phyloP scores from a whole-genome alignment of 176 grass and related monocot genomes.

The Triticum dicoccoides region DNA sequence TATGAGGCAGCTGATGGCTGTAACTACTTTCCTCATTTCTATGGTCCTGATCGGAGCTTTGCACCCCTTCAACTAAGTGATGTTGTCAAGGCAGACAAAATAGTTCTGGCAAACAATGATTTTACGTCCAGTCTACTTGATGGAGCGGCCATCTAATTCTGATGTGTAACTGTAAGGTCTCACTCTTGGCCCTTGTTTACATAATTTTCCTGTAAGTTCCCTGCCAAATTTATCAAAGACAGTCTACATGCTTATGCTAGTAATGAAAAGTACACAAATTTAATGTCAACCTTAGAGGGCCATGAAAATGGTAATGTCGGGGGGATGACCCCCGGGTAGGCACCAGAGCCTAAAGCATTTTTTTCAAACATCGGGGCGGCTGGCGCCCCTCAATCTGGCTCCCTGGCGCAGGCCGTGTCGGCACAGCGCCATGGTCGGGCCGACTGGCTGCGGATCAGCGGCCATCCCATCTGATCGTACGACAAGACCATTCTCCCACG shows the following conservation, averaged over 20 bases:
- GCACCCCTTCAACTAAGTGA: slow-evolving; percentile 39
- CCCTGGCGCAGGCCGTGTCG: too few species aligned
- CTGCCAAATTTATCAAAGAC: neutral
- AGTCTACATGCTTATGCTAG: neutral
- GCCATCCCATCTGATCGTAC: too few species aligned
- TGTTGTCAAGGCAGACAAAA: slow-evolving; percentile 53
- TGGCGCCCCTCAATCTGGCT: too few species aligned
- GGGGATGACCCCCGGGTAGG: too few species aligned
- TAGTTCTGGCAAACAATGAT: slow-evolving; percentile 35
- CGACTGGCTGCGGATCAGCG: too few species aligned
- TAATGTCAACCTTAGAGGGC: too few species aligned
- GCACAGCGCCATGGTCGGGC: too few species aligned
- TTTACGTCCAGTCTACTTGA: slow-evolving; percentile 60
- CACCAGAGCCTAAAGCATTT: too few species aligned
- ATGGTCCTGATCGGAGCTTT: slow-evolving; percentile 64
- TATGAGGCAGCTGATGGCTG: slow-evolving; percentile 61
- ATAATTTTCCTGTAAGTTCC: too few species aligned
- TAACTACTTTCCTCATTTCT: slow-evolving; percentile 86
- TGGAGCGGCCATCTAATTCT: neutral
- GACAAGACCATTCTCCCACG: too few species aligned
- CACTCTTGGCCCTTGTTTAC: neutral
- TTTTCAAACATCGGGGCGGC: too few species aligned
- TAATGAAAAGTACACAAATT: neutral
- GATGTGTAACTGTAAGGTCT: neutral
- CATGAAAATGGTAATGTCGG: too few species aligned